Evolutionary conservation across 2,329 filamentous ascomycete species (phyloP).

Genomic region (Diaporthe ampelina): DNA sequence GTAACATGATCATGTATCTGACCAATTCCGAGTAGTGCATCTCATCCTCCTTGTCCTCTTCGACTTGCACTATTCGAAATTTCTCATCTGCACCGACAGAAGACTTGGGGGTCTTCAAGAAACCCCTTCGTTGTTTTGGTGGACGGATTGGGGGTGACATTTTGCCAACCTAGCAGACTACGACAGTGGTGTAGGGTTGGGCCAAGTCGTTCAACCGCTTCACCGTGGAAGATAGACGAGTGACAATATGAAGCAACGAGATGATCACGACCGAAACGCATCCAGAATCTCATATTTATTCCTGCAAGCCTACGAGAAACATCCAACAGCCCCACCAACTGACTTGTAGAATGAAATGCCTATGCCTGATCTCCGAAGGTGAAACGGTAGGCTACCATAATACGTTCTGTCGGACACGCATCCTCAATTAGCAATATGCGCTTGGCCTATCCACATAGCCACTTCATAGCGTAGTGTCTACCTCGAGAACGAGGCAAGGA

Average conservation of each 20-base stretch:
- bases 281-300: neutral
- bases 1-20: neutral
- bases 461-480: neutral
- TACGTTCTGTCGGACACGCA: neutral
- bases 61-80: neutral
- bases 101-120: neutral
- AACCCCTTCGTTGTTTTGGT: neutral
- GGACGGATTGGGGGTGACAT: conserved; percentile 7
- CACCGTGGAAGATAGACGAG: neutral
- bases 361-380: neutral
- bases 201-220: neutral
- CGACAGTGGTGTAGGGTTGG: neutral
- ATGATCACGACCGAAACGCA: neutral
- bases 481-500: neutral
- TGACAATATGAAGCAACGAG: neutral
- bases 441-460: neutral
- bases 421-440: neutral
- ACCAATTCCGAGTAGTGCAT: neutral
- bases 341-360: neutral
- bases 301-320: neutral
- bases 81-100: neutral
- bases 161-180: neutral
- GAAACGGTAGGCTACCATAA: neutral
- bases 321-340: neutral
- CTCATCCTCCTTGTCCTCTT: conserved; percentile 11